phyloP scores from a whole-genome alignment of 78 protist genomes.

The Protostelium mycophagum region DNA sequence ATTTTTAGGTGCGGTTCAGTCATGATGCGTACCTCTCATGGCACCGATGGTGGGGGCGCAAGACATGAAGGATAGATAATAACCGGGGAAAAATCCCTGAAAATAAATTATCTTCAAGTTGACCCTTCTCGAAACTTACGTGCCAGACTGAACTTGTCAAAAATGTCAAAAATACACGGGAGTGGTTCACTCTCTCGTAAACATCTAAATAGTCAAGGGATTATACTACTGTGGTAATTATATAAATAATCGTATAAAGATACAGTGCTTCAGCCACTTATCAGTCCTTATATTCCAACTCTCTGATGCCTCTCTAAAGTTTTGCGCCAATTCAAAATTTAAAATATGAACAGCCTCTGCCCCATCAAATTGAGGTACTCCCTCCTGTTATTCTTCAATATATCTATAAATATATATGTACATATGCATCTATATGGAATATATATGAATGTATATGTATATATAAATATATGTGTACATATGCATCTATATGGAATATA shows the following conservation, averaged over 20 bases:
- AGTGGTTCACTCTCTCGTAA: neutral
- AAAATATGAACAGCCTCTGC: neutral
- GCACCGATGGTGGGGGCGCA: neutral
- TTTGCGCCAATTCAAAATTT: neutral
- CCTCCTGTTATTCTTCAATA: no score
- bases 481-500: no score
- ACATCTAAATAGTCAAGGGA: neutral
- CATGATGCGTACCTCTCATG: neutral
- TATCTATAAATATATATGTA: no score
- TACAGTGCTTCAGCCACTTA: neutral
- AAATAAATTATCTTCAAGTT: neutral
- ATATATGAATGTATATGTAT: no score
- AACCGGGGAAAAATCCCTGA: neutral
- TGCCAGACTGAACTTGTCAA: neutral
- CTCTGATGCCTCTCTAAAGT: neutral
- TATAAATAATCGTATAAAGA: neutral
- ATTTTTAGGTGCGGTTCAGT: neutral
- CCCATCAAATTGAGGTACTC: neutral
- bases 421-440: no score
- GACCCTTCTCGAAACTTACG: neutral
- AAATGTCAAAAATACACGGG: neutral
- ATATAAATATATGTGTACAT: no score
- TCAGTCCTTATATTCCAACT: neutral
- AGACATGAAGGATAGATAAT: neutral
- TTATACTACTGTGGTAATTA: neutral